Evolutionary conservation across 2,329 filamentous ascomycete species (phyloP), one percentile per base, ranked within the genome.

Genomic region (Aspergillus sp.): DNA sequence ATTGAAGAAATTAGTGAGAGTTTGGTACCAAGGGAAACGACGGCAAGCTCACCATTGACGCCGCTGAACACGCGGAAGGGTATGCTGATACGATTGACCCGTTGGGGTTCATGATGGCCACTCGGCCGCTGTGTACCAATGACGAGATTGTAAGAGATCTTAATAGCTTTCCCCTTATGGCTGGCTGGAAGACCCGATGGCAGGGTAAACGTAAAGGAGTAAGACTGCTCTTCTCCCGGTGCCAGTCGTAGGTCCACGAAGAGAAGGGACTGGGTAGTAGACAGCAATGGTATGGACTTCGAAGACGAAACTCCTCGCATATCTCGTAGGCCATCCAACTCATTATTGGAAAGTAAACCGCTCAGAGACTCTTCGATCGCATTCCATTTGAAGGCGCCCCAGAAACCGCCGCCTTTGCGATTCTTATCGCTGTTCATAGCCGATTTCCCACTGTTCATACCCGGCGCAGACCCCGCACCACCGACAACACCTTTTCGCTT

Each of bases 51-150:
- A 80, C 86, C 87, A 77, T 96, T 96, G 39, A 99, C 94, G 67
- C 94, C 95, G 42, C 94, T 94, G 54, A 98, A 86, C 3, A 99
- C 90, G 44, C 95, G 87, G 71, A 99, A 97, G 0, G 95, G 95
- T 27, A 97, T 83, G 64, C 96, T 94, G 44, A 97, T 89, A n/a
- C 92, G 91, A 68, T 89, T 91, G 49, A 98, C 88, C 68, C 92
- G 78, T 66, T 87, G 91, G 65, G 94, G 88, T 68, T 92, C 90
- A 67, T 87, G 90, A 23, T 85, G 83, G 13, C 88, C 90, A 8
- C 91, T 91, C 1, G 91, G 88, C 64, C 93, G 83, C 75, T 99
- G 95, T 0, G 94, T 96, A 48, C 94, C 94, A 64, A 99, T 91
- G 8, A 96, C 88, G 11, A 99, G 81, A 72, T 90, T 91, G 78